phyloP scores from a whole-genome alignment of 2,329 filamentous ascomycete genomes.

The Alternaria consortialis region DNA sequence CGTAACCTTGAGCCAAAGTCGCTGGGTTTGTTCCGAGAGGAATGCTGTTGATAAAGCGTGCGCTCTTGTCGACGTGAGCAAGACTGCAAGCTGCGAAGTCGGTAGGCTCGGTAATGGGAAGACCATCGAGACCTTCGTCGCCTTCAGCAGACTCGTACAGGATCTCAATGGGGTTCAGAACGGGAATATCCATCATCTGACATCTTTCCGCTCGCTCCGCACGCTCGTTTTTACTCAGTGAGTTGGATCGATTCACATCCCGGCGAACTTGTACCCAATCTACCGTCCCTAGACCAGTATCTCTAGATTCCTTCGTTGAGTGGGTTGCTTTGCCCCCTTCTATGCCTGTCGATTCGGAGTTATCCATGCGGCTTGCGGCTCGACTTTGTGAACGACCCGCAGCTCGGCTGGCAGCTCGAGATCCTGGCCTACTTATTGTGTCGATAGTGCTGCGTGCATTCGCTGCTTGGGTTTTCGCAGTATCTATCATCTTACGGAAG shows the following conservation, averaged over 20 bases:
- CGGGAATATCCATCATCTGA: constrained; percentile 91
- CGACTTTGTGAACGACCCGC: constrained; percentile 51
- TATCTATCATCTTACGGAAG: constrained; percentile 94
- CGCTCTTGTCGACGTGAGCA: constrained; percentile 91
- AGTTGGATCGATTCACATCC: constrained; percentile 95
- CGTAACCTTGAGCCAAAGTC: constrained; percentile 86
- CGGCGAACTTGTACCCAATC: constrained; percentile 98
- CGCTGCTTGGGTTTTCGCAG: constrained; percentile 91
- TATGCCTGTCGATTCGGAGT: constrained; percentile 62
- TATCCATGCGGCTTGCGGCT: constrained; percentile 42
- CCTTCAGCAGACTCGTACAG: constrained; percentile 85
- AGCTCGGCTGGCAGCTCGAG: constrained; percentile 51
- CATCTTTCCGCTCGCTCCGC: constrained; percentile 87
- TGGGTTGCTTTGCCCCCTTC: constrained; percentile 56
- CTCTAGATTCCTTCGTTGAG: constrained; percentile 62
- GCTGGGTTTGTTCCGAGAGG: constrained; percentile 83
- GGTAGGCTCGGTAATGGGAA: constrained; percentile 80
- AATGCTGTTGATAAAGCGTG: constrained; percentile 84
- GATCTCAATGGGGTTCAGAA: constrained; percentile 88
- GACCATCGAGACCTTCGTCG: constrained; percentile 86
- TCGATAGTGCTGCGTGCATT: constrained; percentile 87
- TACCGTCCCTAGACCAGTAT: constrained; percentile 74
- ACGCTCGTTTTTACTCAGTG: constrained; percentile 86
- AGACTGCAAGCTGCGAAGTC: constrained; percentile 85
- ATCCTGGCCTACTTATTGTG: constrained; percentile 58